Conservation (phyloP, 1,284 basidiomycete species). For the Naganishia sp. region DNA sequence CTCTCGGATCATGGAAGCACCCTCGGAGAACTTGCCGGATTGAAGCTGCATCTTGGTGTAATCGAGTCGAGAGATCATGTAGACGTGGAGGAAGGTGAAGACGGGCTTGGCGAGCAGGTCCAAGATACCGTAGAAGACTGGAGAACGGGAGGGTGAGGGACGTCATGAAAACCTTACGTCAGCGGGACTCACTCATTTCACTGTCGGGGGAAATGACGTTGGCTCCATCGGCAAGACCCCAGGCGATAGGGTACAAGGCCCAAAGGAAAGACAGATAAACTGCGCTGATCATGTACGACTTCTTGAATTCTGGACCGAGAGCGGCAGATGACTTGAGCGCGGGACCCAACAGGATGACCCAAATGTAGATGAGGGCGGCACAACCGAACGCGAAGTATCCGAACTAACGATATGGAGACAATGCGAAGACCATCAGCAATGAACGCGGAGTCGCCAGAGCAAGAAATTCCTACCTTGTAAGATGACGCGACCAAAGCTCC, state of each 20-base stretch:
- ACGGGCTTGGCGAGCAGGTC: slow-evolving; percentile 62
- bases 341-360: slow-evolving; percentile 50
- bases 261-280: slow-evolving; percentile 58
- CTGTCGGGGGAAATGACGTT: slow-evolving; percentile 52
- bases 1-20: slow-evolving; percentile 23
- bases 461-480: slow-evolving; percentile 55
- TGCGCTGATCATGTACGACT: slow-evolving; percentile 55
- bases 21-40: slow-evolving; percentile 36
- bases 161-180: not conserved
- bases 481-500: slow-evolving; percentile 58
- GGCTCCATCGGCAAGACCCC: slow-evolving; percentile 54
- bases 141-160: not conserved
- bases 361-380: slow-evolving; percentile 58
- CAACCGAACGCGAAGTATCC: slow-evolving; percentile 57
- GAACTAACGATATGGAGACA: slow-evolving; percentile 35
- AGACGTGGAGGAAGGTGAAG: slow-evolving; percentile 47
- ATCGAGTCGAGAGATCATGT: slow-evolving; percentile 38
- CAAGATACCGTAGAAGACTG: slow-evolving; percentile 63
- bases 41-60: slow-evolving; percentile 44
- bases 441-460: not conserved
- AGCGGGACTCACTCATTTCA: slow-evolving; percentile 50
- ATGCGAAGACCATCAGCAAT: not conserved
- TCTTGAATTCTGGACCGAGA: slow-evolving; percentile 46
- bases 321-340: slow-evolving; percentile 35
- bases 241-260: slow-evolving; percentile 59